Base-by-base conservation (phyloP, 768 basidiomycete species). In the Paxillus ammoniavirescens region DNA sequence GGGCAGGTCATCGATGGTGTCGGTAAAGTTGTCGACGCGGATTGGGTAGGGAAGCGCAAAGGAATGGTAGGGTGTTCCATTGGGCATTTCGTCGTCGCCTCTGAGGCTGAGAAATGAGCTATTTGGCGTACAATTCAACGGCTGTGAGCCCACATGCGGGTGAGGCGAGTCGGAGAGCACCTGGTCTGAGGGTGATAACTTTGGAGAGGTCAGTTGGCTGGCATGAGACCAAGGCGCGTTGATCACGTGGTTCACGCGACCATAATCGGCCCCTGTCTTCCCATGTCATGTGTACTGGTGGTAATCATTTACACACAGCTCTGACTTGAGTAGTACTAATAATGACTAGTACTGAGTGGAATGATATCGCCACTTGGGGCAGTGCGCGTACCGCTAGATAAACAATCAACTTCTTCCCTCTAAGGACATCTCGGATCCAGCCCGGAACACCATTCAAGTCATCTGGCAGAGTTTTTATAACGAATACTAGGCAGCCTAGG, bases 21-120 rank as follows among this genome's bases (percentile, higher is more conserved):
- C 61, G 3, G 82, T 75, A 69, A 98, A 98, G 56, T 85, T 82
- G 65, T 98, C 95, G 28, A 98, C 86, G 1, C 92, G 86, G 46
- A 98, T 93, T 59, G 70, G 78, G 65, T 94, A 97, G 5, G 92
- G 90, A 6, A 77, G 78, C 5, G 88, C 74, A 64, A 91, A 87
- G 1, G 89, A 86, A 65, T 87, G 76, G 70, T 83, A 89, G 2
- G 89, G 89, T 0, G 91, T 83, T 60, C 89, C 88, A 35, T 76
- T 73, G 28, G 91, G 91, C 90, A 92, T 92, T 14, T 18, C 26
- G 35, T 12, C n/a, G 41, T 43, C 36, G 26, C 33, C 7, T 18
- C 9, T 18, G 13, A 48, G 33, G 28, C 15, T 35, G 6, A 15
- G 23, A 8, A 13, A 36, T 23, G 8, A 13, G 30, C 35, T 35